Conservation (phyloP, 208 protist genomes). For the Trypanosoma vivax region DNA sequence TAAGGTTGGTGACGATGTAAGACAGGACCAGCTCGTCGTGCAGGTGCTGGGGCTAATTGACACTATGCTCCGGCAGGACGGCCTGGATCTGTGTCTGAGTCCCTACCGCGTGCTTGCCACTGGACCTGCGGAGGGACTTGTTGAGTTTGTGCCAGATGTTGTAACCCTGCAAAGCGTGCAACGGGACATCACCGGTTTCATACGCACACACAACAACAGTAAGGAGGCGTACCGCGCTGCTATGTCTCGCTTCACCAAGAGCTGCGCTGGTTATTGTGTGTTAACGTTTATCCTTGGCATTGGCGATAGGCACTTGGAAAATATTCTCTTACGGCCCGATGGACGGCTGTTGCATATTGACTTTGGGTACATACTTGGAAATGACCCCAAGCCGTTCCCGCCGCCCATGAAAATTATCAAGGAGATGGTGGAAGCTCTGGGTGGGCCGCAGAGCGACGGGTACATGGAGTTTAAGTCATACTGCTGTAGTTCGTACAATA, state of each 20-base stretch:
- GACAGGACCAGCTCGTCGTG: constrained; percentile 97
- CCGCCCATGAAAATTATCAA: constrained; percentile 95
- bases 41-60: constrained; percentile 91
- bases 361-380: constrained; percentile 96
- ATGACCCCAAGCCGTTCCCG: constrained; percentile 95
- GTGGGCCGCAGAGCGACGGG: constrained; percentile 60
- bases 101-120: constrained; percentile 92
- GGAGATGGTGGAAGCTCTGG: constrained; percentile 87
- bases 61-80: constrained; percentile 84
- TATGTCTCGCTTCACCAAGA: constrained; percentile 93
- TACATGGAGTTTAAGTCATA: constrained; percentile 80
- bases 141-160: constrained; percentile 82
- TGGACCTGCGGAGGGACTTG: constrained; percentile 55
- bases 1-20: constrained; percentile 94
- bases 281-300: constrained; percentile 96
- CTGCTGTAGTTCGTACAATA: constrained; percentile 95
- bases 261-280: constrained; percentile 95
- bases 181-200: constrained; percentile 59
- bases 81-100: constrained; percentile 91
- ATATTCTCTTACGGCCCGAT: constrained; percentile 91
- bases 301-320: constrained; percentile 95
- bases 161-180: constrained; percentile 77
- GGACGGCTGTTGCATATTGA: constrained; percentile 97
- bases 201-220: constrained; percentile 74
- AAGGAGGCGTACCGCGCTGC: constrained; percentile 45